phyloP scores from a whole-genome alignment of 2,329 filamentous ascomycete species.

The Paraphoma chrysanthemicola region DNA sequence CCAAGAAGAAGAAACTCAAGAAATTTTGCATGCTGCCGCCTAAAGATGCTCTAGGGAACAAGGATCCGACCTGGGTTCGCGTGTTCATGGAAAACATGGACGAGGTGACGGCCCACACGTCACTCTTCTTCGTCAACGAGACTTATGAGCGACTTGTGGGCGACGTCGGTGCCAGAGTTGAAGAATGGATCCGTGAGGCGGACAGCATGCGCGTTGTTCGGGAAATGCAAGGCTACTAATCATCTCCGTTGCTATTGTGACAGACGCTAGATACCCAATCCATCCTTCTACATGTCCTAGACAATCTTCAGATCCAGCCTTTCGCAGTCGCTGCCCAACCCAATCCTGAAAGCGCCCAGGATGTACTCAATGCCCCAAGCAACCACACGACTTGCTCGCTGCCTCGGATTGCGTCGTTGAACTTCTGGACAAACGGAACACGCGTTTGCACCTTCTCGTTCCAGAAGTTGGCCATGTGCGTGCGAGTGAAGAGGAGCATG shows the following conservation, averaged over 20 bases:
- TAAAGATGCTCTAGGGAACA: conserved; percentile 60
- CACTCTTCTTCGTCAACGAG: conserved; percentile 75
- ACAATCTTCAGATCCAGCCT: conserved; percentile 4
- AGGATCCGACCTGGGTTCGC: conserved; percentile 77
- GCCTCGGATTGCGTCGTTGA: conserved; percentile 46
- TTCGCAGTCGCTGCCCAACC: not conserved
- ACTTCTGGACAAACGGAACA: conserved; percentile 45
- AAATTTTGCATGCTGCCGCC: conserved; percentile 82
- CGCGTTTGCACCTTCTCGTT: conserved; percentile 37
- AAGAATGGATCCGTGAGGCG: conserved; percentile 74
- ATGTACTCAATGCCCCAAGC: conserved; percentile 24
- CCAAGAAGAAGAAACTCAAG: conserved; percentile 62
- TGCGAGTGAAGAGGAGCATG: conserved; percentile 19
- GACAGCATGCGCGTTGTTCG: conserved; percentile 40
- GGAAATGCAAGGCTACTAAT: conserved; percentile 29
- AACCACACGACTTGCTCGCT: conserved; percentile 36
- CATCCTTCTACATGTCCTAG: conserved; percentile 6
- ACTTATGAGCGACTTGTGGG: conserved; percentile 81
- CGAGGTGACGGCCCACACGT: conserved; percentile 84
- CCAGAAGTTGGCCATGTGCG: conserved; percentile 44
- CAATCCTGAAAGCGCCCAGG: conserved; percentile 18
- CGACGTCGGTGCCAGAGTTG: conserved; percentile 71
- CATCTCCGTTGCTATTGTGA: not conserved
- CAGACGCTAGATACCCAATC: not conserved
- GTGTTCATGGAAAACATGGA: conserved; percentile 85